Base-by-base conservation (phyloP, 495 filamentous ascomycete species). In the Tuber microsphaerosporum region DNA sequence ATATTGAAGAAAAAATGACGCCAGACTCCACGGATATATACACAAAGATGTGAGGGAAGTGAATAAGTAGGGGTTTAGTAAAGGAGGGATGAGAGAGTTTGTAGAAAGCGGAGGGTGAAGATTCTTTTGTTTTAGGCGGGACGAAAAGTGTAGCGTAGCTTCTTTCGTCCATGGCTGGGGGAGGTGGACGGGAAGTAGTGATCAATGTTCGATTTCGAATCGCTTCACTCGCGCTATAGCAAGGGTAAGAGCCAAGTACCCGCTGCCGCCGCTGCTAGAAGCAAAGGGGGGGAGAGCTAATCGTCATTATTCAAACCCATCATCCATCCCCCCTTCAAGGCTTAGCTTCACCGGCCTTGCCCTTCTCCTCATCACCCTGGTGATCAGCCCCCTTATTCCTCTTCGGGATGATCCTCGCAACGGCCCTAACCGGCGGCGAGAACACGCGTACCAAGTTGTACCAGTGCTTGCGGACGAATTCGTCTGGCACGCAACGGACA, bases 401-500 rank as follows among this genome's bases (percentile, higher is more conserved):
- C 22, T 20, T 80, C 2, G 78, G 78, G 42, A 80, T 76, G 4
- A 71, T 1, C 22, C 7, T n/a, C 14, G 12, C 70, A 34, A 71
- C 12, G 9, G 78, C 78, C 7, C 45, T 68, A 41, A 76, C 72
- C 26, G 34, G 20, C 10, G 80, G 80, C 2, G 76, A 65, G 22
- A 76, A 75, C 34, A 82, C 45, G 16, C 37, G 20, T 10, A 74
- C 76, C 1, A 44, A 37, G 6, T 44, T 69, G n/a, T 68, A 56
- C 80, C 80, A 87, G 10, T 86, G 82, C 44, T 82, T 48, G 1
- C 83, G 86, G 31, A 89, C 86, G 45, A 88, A 86, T 72, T 84
- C 83, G 74, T 92, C 90, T 0, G 90, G 90, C 44, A 91, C 87
- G 17, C 89, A 86, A 72, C 93, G 90, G 72, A 95, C 88, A 41